Percentiles rank a stretch among this genome's conserved stretches.
phyloP scores from a whole-genome alignment of 805 yeast genomes.

The Sugiyamaella qingdaonensis region DNA sequence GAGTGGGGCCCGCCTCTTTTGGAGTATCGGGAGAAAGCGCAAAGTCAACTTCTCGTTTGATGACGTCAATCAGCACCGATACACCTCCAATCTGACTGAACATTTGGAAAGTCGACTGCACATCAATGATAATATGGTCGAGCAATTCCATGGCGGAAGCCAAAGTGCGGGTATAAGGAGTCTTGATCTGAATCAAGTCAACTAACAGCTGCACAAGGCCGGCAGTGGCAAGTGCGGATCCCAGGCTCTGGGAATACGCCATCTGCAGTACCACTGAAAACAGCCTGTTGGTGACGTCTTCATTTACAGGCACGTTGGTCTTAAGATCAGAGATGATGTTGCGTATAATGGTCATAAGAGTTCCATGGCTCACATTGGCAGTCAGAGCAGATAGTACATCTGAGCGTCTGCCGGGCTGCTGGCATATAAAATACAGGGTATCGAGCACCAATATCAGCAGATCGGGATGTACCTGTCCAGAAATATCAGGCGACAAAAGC shows the following conservation, averaged over 20 bases:
- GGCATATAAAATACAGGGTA: constrained; percentile 65
- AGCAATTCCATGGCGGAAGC: constrained; percentile 62
- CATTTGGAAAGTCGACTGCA: constrained; percentile 46
- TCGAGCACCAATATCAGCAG: constrained; percentile 59
- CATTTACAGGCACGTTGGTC: constrained; percentile 42
- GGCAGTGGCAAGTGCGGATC: constrained; percentile 57
- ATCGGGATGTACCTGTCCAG: constrained; percentile 41
- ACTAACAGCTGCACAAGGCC: constrained; percentile 67
- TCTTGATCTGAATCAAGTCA: constrained; percentile 52
- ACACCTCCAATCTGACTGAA: constrained; percentile 70
- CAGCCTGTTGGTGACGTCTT: constrained; percentile 45
- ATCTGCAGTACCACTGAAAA: constrained; percentile 58
- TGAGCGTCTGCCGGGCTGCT: constrained; percentile 63
- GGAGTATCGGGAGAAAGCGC: constrained; percentile 38
- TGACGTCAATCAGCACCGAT: constrained; percentile 50
- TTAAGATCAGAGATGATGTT: constrained; percentile 51
- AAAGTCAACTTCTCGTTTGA: constrained; percentile 60
- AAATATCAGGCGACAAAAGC: constrained; percentile 58
- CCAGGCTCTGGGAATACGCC: constrained; percentile 39
- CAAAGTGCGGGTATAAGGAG: constrained; percentile 51
- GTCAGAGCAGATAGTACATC: constrained; percentile 75
- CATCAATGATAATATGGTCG: constrained; percentile 38
- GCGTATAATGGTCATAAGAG: constrained; percentile 66
- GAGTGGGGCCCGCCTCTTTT: constrained; percentile 41
- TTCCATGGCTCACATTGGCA: constrained; percentile 84